Evolutionary conservation across 2,329 filamentous ascomycete genomes (phyloP), one percentile per base, ranked within the genome.

Genomic region (Venturia oleaginea): DNA sequence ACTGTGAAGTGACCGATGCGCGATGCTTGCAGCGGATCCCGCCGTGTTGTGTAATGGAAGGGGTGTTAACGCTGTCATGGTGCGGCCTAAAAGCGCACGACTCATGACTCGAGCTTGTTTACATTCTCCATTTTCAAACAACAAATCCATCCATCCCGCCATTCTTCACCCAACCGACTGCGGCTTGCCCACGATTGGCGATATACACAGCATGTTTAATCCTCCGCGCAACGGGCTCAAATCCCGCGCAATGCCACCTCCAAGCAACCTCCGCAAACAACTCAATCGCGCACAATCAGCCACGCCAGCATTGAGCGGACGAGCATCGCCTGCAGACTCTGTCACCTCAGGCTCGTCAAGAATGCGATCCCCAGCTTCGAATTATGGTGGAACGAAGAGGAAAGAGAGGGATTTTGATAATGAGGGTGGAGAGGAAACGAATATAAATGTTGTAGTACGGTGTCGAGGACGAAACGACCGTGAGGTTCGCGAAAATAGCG

Each of bases 371-470:
- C 79, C 67, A 22, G 73, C 76, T 5, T 78, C 67, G 38, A 76
- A 83, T 34, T 81, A 82, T 61, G 76, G 82, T 38, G 84, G 86
- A 30, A 82, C 81, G 55, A 96, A 97, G 80, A 87, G 92, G 71
- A 96, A 96, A 76, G 90, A 94, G 70, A 85, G 90, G 71, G 90
- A 95, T 43, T 93, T 88, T 72, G 92, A 93, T 55, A 76, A 83
- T 6, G 86, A 90, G 64, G 71, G 64, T 46, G 83, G 84, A 62
- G 87, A 92, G 70, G 92, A 96, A 76, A 97, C 93, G 8, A 99
- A 97, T 74, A 99, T 99, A 77, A 94, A 95, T 74, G 94, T 99
- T 59, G 92, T 97, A 40, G 95, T 99, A 65, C 85, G 94, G 68
- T 99, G 93, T 78, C 85, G 94, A 69, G 94, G 93, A 5, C 88